These are phyloP conservation scores for Colletotrichum truncatum DNA, from an alignment of 2,329 filamentous ascomycete species.

Conservation along the genomic window DNA sequence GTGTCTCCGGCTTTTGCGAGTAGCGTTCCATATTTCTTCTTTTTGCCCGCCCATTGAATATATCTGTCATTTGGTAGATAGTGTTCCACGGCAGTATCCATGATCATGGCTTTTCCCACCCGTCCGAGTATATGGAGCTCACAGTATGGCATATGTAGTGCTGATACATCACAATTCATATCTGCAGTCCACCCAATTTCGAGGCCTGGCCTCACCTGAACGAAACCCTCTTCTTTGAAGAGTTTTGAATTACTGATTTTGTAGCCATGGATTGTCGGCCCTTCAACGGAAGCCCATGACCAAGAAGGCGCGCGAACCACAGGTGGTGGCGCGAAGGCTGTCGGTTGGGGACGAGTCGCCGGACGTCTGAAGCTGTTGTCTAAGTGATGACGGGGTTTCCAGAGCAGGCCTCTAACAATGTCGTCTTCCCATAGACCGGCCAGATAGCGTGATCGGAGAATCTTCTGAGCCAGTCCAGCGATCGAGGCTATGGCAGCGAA, in stretches of 20 bases:
- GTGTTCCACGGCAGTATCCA: neutral
- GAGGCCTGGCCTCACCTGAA: neutral
- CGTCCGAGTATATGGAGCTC: neutral
- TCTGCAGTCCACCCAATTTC: neutral
- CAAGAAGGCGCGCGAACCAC: slow-evolving; percentile 12
- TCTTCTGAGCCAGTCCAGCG: neutral
- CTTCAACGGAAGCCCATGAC: slow-evolving; percentile 21
- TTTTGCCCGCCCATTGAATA: neutral
- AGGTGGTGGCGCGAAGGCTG: neutral
- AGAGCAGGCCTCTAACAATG: slow-evolving; percentile 3
- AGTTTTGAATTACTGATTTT: neutral
- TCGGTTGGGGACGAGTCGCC: neutral
- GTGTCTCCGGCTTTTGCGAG: neutral
- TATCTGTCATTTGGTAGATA: neutral
- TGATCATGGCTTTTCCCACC: neutral
- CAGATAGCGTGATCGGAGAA: neutral
- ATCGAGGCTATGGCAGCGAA: slow-evolving; percentile 20
- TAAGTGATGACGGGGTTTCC: slow-evolving; percentile 11
- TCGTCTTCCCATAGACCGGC: slow-evolving; percentile 14
- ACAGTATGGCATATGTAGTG: slow-evolving; percentile 8
- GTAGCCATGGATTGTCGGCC: neutral
- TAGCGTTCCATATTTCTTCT: neutral
- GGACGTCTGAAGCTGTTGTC: neutral
- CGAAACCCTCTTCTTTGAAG: neutral
- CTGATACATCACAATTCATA: neutral